Conservation (phyloP, 768 basidiomycete genomes). For the Phylloporus scabripes region DNA sequence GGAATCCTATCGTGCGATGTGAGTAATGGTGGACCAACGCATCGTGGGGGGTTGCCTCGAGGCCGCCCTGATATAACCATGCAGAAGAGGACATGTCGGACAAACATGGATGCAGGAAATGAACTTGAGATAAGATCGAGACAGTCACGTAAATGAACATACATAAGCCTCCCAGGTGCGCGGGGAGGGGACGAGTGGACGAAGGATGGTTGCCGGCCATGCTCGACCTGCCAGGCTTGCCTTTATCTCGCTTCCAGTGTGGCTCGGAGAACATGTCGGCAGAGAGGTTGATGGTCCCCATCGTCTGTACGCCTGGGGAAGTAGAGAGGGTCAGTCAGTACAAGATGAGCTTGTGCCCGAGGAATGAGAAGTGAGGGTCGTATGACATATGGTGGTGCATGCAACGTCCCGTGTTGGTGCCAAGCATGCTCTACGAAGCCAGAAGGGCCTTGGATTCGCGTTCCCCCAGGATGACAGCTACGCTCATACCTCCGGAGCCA, state of each 20-base stretch:
- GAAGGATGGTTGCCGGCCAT: too few relatives aligned
- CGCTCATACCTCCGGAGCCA: slow-evolving; percentile 18
- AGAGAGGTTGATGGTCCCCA: slow-evolving; percentile 49
- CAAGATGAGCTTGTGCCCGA: slow-evolving; percentile 23
- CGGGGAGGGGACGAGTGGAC: too few relatives aligned
- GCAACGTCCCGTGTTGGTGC: slow-evolving; percentile 25
- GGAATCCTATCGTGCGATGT: slow-evolving; percentile 9
- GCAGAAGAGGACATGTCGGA: too few relatives aligned
- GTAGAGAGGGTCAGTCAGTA: slow-evolving; percentile 23
- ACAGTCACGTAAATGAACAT: not conserved
- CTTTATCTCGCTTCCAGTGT: slow-evolving; percentile 38
- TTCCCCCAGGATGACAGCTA: slow-evolving; percentile 11
- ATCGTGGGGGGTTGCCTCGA: not conserved
- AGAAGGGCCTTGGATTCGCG: slow-evolving; percentile 21
- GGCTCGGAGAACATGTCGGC: slow-evolving; percentile 28
- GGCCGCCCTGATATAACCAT: not conserved
- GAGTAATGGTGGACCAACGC: slow-evolving; percentile 22
- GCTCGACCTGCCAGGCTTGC: slow-evolving; percentile 19
- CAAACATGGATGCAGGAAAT: too few relatives aligned
- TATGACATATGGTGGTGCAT: slow-evolving; percentile 40
- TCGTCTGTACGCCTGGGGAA: slow-evolving; percentile 40
- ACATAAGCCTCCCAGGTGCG: too few relatives aligned
- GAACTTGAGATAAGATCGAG: too few relatives aligned
- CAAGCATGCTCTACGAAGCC: slow-evolving; percentile 33
- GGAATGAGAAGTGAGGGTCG: slow-evolving; percentile 51